Evolutionary conservation across 345 rosid genomes (phyloP).

Genomic region (Eucalyptus cloeziana): DNA sequence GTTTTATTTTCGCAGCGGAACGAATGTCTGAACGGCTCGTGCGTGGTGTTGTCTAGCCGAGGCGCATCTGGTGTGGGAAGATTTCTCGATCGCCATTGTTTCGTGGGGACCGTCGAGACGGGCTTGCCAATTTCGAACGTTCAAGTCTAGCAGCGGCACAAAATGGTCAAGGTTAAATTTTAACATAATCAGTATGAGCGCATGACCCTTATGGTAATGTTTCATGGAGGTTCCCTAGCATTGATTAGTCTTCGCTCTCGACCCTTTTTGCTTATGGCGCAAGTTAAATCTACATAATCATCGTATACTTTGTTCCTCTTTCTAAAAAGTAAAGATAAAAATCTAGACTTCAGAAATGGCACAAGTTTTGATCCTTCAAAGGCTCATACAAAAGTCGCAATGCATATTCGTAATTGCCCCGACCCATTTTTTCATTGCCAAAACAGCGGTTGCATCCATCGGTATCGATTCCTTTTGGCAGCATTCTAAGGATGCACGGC

Average conservation of each 20-base stretch:
- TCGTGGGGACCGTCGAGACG: accelerated
- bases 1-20: background rate
- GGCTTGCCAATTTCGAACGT: background rate
- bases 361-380: background rate
- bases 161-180: background rate
- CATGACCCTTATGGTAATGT: background rate
- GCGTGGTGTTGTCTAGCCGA: background rate
- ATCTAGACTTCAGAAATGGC: background rate
- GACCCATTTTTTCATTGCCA: accelerated
- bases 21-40: background rate
- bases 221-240: background rate
- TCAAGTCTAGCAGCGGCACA: background rate
- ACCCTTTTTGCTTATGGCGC: background rate
- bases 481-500: accelerated
- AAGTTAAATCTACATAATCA: background rate
- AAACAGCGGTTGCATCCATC: accelerated
- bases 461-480: accelerated
- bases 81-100: background rate
- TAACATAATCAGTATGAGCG: accelerated
- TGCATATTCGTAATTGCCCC: accelerated
- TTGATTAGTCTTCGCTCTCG: background rate
- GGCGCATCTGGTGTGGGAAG: background rate
- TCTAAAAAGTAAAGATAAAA: background rate
- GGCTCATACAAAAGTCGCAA: background rate
- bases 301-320: accelerated